Base-by-base conservation (phyloP, 2,329 filamentous ascomycete genomes). In the Paecilomyces niveus region DNA sequence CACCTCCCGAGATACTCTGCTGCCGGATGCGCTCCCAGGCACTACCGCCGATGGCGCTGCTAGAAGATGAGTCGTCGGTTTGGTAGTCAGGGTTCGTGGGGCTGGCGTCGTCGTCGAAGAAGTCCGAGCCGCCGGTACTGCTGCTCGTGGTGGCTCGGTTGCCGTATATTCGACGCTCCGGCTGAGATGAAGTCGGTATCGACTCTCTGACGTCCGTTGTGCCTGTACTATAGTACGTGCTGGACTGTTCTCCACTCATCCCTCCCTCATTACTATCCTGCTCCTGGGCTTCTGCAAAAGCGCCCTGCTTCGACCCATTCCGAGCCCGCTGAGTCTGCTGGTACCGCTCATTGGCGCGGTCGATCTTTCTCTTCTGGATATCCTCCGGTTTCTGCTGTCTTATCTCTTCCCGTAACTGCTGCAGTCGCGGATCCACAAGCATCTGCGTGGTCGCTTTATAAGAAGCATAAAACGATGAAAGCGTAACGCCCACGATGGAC, bases 1-100 rank as follows among this genome's bases (percentile, higher is more conserved):
- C 26, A 13, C 29, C 39, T 8, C 56, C 56, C 21, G 54, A 24
- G 11, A 15, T 57, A 53, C 63, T 70, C 56, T 73, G 69, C 54
- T 65, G 66, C 59, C 74, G 65, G 39, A 77, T 68, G 10, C 73
- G 71, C 13, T 72, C 73, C 75, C 75, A 77, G 24, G 70, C 67
- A 61, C 71, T 73, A 9, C 70, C 70, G 6, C 56, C 24, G n/a
- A 52, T 29, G 50, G 33, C 26, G 45, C 24, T 15, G 52, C 32
- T 22, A 32, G 32, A 21, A 54, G 54, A 49, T 1, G 56, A 50
- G 9, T 58, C 32, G 21, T 53, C n/a, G 15, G 63, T 57, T 24
- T 67, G 61, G 60, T 74, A 70, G 52, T 75, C 72, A 2, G 63
- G 59, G 11, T 70, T 71, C 3, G 68, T 69, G 11, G 73, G 72